Evolutionary conservation across 2,329 filamentous ascomycete species (phyloP).

Genomic region (Trichoderma koningii): DNA sequence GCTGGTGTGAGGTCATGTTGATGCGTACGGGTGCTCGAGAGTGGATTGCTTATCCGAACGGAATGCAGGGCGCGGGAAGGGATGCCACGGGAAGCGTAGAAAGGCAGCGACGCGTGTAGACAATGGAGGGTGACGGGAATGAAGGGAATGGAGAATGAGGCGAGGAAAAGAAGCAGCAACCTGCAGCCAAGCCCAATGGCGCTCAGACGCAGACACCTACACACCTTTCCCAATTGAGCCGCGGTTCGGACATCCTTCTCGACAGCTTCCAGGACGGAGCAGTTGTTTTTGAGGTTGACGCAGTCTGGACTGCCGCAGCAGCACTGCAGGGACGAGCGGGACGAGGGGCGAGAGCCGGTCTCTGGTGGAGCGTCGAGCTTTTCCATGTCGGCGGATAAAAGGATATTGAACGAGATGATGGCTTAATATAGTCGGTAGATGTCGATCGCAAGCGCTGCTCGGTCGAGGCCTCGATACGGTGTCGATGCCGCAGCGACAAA

Average conservation of each 20-base stretch:
- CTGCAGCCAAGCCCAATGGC: slow-evolving; percentile 5
- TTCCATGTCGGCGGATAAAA: slow-evolving; percentile 13
- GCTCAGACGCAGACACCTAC: slow-evolving; percentile 4
- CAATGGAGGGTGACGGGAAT: slow-evolving; percentile 10
- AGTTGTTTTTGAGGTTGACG: slow-evolving; percentile 78
- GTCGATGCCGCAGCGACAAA: slow-evolving; percentile 14
- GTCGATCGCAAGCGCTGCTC: neutral
- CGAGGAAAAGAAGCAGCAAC: neutral
- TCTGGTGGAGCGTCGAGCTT: slow-evolving; percentile 34
- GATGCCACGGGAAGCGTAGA: neutral
- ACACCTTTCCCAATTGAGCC: slow-evolving; percentile 80
- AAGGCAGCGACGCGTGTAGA: neutral
- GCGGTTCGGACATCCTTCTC: slow-evolving; percentile 87
- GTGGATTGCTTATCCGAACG: neutral
- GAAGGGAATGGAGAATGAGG: neutral
- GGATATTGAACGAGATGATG: neutral
- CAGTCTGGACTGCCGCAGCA: slow-evolving; percentile 86
- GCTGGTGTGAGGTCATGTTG: neutral
- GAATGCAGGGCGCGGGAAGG: slow-evolving; percentile 15
- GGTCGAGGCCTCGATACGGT: slow-evolving; percentile 6
- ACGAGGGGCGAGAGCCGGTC: slow-evolving; percentile 29
- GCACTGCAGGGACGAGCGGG: slow-evolving; percentile 57
- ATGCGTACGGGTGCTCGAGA: slow-evolving; percentile 6
- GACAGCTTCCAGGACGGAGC: slow-evolving; percentile 72
- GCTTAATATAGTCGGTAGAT: neutral